Conservation (phyloP, 129 eudicot genomes). For the Cynara cardunculus region DNA sequence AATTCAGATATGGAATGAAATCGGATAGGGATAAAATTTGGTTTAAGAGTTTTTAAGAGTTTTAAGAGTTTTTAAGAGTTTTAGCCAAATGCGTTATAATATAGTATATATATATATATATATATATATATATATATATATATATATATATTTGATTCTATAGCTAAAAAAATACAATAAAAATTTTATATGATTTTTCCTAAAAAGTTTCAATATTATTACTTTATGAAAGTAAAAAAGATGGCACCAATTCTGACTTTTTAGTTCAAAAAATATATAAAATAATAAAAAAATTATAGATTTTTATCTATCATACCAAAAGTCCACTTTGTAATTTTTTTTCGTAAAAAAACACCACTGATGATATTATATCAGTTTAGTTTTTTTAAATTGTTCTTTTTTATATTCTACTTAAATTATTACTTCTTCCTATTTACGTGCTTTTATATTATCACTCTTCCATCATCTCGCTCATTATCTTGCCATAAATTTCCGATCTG, state of each 20-base stretch:
- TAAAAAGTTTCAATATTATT: not conserved
- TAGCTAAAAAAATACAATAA: not conserved
- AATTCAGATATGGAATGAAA: too few species aligned
- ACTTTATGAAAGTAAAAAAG: not conserved
- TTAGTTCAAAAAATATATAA: not conserved
- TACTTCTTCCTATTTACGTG: not conserved
- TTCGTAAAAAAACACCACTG: not conserved
- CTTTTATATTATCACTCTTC: not conserved
- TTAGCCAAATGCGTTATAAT: too few species aligned
- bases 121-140: too few species aligned
- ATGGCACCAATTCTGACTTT: not conserved
- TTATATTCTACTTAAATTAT: too few species aligned
- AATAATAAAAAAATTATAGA: too few species aligned
- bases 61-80: too few species aligned
- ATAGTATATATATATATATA: too few species aligned
- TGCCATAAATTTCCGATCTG: not conserved
- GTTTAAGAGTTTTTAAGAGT: too few species aligned
- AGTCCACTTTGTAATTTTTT: not conserved
- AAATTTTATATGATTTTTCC: not conserved
- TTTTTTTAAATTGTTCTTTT: too few species aligned
- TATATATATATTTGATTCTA: not conserved
- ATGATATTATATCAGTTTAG: not conserved
- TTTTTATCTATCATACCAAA: not conserved
- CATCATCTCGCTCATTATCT: not conserved
- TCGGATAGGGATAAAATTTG: too few species aligned